Evolutionary conservation across 441 rosid species (phyloP).

Genomic region (Populus hybrid): DNA sequence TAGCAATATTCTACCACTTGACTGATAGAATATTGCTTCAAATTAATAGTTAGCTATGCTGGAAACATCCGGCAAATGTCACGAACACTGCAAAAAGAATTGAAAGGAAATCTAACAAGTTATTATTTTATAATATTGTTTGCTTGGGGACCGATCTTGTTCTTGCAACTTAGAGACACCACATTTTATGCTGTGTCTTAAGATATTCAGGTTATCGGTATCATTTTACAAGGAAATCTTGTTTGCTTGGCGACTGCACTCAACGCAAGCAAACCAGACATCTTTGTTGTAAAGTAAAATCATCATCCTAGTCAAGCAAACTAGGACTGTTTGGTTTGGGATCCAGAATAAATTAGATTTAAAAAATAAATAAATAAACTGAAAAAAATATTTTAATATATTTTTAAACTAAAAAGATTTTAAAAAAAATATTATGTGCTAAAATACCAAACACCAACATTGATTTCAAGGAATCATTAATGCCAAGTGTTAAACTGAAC

Average conservation of each 20-base stretch:
- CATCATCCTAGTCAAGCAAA: not conserved
- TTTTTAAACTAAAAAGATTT: no score
- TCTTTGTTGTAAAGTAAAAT: not conserved
- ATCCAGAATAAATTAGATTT: no score
- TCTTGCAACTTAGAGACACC: not conserved
- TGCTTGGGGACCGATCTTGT: no score
- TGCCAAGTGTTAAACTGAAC: not conserved
- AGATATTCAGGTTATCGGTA: not conserved
- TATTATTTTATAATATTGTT: no score
- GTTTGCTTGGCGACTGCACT: no score
- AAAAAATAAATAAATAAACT: no score
- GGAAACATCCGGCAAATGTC: not conserved
- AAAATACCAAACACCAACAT: not conserved
- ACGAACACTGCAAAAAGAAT: not conserved
- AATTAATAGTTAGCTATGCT: not conserved
- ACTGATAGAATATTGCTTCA: not conserved
- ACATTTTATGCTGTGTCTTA: no score
- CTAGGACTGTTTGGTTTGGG: no score
- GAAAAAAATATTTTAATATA: no score
- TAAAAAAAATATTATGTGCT: fast-evolving
- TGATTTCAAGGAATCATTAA: not conserved
- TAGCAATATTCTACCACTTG: not conserved
- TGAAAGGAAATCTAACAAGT: not conserved
- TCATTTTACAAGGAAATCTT: no score
- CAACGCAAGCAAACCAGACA: not conserved